Conservation (phyloP, 2,329 filamentous ascomycete species). For the Diaporthe caulivora region DNA sequence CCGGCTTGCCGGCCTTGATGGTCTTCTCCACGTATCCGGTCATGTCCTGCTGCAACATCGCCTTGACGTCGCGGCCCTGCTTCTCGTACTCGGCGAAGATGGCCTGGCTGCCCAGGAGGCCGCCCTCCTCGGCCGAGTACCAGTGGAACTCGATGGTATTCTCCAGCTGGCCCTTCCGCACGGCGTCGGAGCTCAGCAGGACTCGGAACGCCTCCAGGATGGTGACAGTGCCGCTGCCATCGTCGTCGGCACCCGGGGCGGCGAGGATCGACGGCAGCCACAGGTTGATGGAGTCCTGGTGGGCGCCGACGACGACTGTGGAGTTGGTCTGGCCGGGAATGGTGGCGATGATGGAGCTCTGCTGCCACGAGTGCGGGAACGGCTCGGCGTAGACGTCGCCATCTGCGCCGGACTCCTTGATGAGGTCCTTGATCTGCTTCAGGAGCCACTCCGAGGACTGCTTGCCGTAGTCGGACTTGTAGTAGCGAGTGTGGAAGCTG, state of each 20-base stretch:
- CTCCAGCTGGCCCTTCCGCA: slow-evolving; percentile 71
- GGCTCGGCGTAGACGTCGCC: slow-evolving; percentile 68
- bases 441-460: slow-evolving; percentile 83
- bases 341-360: slow-evolving; percentile 84
- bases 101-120: slow-evolving; percentile 77
- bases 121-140: slow-evolving; percentile 72
- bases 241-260: slow-evolving; percentile 82
- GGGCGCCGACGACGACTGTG: slow-evolving; percentile 82
- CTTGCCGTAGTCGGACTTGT: slow-evolving; percentile 73
- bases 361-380: slow-evolving; percentile 74
- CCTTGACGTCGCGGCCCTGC: slow-evolving; percentile 50
- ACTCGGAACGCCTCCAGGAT: slow-evolving; percentile 83
- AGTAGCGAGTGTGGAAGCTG: slow-evolving; percentile 76
- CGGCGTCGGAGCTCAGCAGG: slow-evolving; percentile 72
- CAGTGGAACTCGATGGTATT: slow-evolving; percentile 84
- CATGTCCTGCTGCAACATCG: slow-evolving; percentile 61
- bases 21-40: slow-evolving; percentile 51
- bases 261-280: slow-evolving; percentile 77
- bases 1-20: slow-evolving; percentile 42
- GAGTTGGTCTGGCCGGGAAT: slow-evolving; percentile 77
- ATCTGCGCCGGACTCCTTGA: slow-evolving; percentile 69
- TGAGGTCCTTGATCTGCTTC: slow-evolving; percentile 71
- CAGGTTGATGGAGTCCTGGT: slow-evolving; percentile 85
- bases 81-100: slow-evolving; percentile 55
- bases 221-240: slow-evolving; percentile 82